Conservation (phyloP, 495 filamentous ascomycete genomes). For the Jackrogersella multiformis region DNA sequence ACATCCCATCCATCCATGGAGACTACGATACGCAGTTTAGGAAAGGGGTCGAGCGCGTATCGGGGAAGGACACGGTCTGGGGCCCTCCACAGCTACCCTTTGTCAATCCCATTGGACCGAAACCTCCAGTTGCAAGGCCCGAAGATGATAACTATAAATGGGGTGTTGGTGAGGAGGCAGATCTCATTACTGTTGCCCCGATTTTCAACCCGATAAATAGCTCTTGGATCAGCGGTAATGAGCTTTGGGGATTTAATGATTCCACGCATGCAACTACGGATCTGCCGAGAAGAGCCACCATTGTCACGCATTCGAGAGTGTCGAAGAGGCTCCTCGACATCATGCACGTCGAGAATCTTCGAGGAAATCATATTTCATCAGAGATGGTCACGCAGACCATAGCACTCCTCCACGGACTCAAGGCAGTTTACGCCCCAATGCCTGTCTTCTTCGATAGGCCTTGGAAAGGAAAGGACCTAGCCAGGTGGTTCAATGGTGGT, state of each 20-base stretch:
- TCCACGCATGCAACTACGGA: constrained; percentile 54
- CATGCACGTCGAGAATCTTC: constrained; percentile 70
- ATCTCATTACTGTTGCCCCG: constrained; percentile 75
- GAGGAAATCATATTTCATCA: constrained; percentile 69
- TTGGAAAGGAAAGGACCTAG: constrained; percentile 65
- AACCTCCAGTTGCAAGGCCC: constrained; percentile 62
- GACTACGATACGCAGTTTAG: constrained; percentile 64
- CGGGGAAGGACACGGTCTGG: constrained; percentile 66
- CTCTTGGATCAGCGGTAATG: constrained; percentile 68
- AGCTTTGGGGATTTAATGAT: constrained; percentile 70
- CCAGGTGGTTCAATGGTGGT: constrained; percentile 70
- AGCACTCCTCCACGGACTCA: constrained; percentile 74
- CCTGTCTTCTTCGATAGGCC: constrained; percentile 73
- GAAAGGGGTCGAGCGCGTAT: constrained; percentile 56
- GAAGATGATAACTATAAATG: constrained; percentile 71
- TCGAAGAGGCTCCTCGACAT: constrained; percentile 69
- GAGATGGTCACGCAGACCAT: constrained; percentile 76
- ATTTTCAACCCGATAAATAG: constrained; percentile 74
- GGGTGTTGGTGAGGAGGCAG: constrained; percentile 81
- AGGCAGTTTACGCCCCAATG: constrained; percentile 73
- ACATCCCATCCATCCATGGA: constrained; percentile 71
- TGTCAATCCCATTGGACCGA: constrained; percentile 68
- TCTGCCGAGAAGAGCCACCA: constrained; percentile 70
- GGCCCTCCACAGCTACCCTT: constrained; percentile 63
- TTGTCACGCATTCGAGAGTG: constrained; percentile 72